These are phyloP conservation scores for Trichosphaerium sp. DNA, from an alignment of 78 protist genomes.

Conservation along the genomic window DNA sequence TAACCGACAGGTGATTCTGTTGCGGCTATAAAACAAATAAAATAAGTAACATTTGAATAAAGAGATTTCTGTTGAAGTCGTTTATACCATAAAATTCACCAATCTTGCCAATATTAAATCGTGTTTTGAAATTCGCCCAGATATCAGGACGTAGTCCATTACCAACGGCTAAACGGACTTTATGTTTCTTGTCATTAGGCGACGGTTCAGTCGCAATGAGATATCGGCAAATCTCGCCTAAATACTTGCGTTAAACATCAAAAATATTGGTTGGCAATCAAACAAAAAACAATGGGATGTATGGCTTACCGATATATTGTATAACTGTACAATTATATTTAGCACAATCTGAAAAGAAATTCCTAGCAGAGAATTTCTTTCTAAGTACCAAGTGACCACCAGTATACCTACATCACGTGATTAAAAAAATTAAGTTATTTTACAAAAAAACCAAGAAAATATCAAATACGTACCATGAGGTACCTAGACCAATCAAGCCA, in stretches of 20 bases:
- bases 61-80: not conserved
- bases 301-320: not conserved
- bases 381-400: not conserved
- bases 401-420: too few species aligned
- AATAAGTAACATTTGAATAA: not conserved
- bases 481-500: not conserved
- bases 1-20: not conserved
- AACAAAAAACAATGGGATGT: not conserved
- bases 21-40: not conserved
- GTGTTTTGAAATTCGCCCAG: not conserved
- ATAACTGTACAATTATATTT: not conserved
- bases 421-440: too few species aligned
- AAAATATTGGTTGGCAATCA: not conserved
- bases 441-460: not conserved
- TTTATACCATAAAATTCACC: conserved; percentile 23
- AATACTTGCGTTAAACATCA: not conserved
- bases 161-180: conserved; percentile 16
- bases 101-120: not conserved
- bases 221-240: conserved; percentile 32
- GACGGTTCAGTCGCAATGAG: not conserved
- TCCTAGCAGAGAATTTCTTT: conserved; percentile 4
- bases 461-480: not conserved
- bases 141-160: conserved; percentile 32
- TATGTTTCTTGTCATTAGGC: not conserved
- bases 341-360: not conserved